These are phyloP conservation scores for Raphanus raphanistrum DNA, from an alignment of 345 rosid species.

Conservation along the genomic window DNA sequence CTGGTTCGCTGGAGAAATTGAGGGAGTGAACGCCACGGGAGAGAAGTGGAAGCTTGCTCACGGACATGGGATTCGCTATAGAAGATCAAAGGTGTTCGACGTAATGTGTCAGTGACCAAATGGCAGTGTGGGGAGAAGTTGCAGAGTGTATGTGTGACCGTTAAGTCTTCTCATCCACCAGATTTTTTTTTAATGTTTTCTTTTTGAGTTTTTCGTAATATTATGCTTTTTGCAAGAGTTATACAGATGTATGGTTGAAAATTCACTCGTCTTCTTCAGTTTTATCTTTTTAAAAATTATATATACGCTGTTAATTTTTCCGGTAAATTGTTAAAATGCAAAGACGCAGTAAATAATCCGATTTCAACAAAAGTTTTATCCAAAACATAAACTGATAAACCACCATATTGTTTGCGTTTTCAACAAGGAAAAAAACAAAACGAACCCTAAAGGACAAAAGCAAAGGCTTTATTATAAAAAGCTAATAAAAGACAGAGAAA, in stretches of 20 bases:
- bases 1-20: conserved; percentile 13
- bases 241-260: conserved; percentile 19
- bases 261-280: neutral
- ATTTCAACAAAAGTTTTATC: neutral
- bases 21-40: conserved; percentile 33
- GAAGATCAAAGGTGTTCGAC: conserved; percentile 15
- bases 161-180: conserved; percentile 33
- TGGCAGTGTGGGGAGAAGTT: neutral
- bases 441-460: neutral
- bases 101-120: conserved; percentile 1
- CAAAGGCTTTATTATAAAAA: neutral
- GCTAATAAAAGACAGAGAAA: neutral
- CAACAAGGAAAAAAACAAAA: neutral
- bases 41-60: conserved; percentile 31
- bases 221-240: neutral
- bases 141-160: conserved; percentile 10
- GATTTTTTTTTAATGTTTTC: neutral
- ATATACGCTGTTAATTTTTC: neutral
- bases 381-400: neutral
- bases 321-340: neutral
- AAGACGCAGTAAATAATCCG: neutral
- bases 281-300: neutral
- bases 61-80: conserved; percentile 19
- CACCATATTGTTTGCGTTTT: neutral
- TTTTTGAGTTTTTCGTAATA: neutral